Base-by-base conservation (phyloP, 805 yeast genomes). In the Zygoascus tannicola region DNA sequence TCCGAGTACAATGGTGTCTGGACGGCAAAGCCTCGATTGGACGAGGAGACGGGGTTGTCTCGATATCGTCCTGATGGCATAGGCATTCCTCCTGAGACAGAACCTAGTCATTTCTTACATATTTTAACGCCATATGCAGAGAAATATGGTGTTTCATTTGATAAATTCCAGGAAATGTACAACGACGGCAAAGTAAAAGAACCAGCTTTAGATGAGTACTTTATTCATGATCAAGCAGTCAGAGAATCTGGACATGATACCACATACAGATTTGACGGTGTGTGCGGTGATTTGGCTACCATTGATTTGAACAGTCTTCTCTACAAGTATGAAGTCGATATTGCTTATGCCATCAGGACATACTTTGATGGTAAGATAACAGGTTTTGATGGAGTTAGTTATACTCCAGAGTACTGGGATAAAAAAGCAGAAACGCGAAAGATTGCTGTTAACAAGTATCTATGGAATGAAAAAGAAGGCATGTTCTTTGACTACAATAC, bases 81-180 rank as follows among this genome's bases (percentile, higher is more conserved):
- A 22, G 97, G 97, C n/a, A 77, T 90, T 35, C 97, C 98, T 4
- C 97, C 97, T 4, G 98, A 90, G 60, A 88, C 97, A 0, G 98
- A 90, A 61, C 70, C 87, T 0, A 78, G 85, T 1, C 98, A 92
- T 66, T 90, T 90, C 57, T 75, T 76, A 51, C 71, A 81, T 2
- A 73, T 87, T 10, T 67, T 90, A 52, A 56, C 63, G 41, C 87
- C 90, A 2, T 85, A 74, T 56, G 78, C 82, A 32, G 64, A 73
- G 40, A 85, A 85, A 59, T 67, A 84, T 57, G 62, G 70, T 2
- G 56, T 78, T 5, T 44, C 76, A 0, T 60, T 80, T 40, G 80
- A 76, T 36, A 81, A 79, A 38, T 85, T 86, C 58, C 76, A 81
- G 50, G 63, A 71, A 37, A 68, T 71, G 56, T 92, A 90, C 66